Base-by-base conservation (phyloP, 768 basidiomycete species). In the Omphalotus guepiniiformis region DNA sequence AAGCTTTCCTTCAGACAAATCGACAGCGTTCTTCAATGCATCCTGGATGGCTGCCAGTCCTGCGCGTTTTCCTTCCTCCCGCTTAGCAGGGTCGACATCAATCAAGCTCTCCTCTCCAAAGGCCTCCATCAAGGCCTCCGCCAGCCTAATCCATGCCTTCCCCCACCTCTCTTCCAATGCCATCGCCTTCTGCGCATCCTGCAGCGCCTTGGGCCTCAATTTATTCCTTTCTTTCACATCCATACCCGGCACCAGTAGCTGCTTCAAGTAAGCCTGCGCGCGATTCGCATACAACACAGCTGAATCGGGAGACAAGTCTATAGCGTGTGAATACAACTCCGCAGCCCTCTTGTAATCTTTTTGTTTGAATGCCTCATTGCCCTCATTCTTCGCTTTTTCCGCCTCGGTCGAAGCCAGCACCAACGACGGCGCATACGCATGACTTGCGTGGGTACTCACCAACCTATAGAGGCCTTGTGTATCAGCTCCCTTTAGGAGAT, bases 401-500 rank as follows among this genome's bases (percentile, higher is more conserved):
- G 42, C 47, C 9, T 34, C 42, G 8, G 8, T 36, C 1, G 48
- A 50, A 2, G 44, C 35, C 23, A 54, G 16, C 6, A 48, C 47
- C 9, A 51, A 47, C 12, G 50, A 44, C 1, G 54, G 46, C 15
- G 46, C 27, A 39, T 47, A 47, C 23, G 46, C 46, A 15, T 25
- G 50, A 9, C 51, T 52, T 6, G 48, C 52, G 40, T 55, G 54
- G 9, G 53, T 32, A n/a, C 45, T 42, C 6, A 53, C 52, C 11
- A 58, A 52, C 8, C 50, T 50, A 2, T 39, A 22, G 3, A 58
- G 51, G 11, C 54, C 54, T 1, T 54, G 42, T 2, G 53, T 48
- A 47, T 58, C 54, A 34, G 57, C 57, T 19, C 57, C 57, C 5
- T 52, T 52, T 13, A 58, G 38, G 9, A 11, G 38, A 4, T 47